Base-by-base conservation (phyloP, 768 basidiomycete species). In the Podaxis sp. region DNA sequence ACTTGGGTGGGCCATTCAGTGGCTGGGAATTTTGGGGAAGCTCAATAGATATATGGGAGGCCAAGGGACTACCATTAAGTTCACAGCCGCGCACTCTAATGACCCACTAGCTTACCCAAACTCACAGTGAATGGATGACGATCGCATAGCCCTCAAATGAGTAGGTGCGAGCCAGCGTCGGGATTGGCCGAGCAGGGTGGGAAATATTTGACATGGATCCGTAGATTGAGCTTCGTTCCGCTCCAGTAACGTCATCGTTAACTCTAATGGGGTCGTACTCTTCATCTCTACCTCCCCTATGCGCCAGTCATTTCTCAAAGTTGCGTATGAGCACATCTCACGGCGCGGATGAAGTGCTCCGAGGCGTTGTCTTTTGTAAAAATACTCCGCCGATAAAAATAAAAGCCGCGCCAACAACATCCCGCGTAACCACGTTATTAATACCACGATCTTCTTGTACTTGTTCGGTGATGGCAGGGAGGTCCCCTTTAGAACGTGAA, bases 151-250 rank as follows among this genome's bases (percentile, higher is more conserved):
- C 27, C 53, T 37, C 27, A 61, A 55, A 54, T 19, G 60, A 61
- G 60, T 46, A 61, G 52, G 53, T 54, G 29, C 38, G 53, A 61
- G 29, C 60, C 60, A 54, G 55, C n/a, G 53, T 61, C 60, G 60
- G 60, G 17, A 54, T 36, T 46, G 22, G 41, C 60, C 60, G 58
- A 59, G 49, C 8, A 38, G 37, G 15, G 47, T 55, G 54, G 54
- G 54, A 50, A 55, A 55, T 40, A 40, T 49, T 50, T 58, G 17
- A 33, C 29, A 19, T 22, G 3, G 27, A 46, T 43, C 56, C 9
- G 36, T 11, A 33, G 27, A 47, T 33, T 17, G 33, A 47, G 47
- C 9, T 47, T 37, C 43, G 33, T n/a, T 37, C 24, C 36, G 29
- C 1, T 19, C n/a, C 15, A 13, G 15, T 37, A 58, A 50, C 38